Conservation (phyloP, 805 yeast species). For the Yueomyces sinensis region DNA sequence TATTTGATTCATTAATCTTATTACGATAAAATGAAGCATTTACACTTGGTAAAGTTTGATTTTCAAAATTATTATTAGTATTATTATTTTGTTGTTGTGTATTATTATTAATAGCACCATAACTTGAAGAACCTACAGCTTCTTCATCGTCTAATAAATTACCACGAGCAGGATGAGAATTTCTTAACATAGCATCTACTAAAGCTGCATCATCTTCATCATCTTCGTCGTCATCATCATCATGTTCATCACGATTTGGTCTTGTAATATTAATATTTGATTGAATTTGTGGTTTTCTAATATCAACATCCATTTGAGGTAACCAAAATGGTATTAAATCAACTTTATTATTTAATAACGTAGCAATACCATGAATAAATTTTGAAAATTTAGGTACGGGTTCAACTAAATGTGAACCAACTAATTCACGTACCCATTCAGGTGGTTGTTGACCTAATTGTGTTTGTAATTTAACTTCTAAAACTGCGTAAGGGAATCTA, state of each 20-base stretch:
- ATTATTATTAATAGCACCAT: constrained; percentile 26
- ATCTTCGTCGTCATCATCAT: constrained; percentile 21
- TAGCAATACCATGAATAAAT: constrained; percentile 92
- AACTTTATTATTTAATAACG: constrained; percentile 75
- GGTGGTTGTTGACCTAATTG: constrained; percentile 99
- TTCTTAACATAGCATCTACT: constrained; percentile 12
- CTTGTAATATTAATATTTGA: constrained; percentile 32
- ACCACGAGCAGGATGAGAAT: constrained; percentile 30
- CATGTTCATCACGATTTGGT: constrained; percentile 18
- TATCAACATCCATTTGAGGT: constrained; percentile 94
- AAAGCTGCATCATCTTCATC: constrained; percentile 25
- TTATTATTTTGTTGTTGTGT: no score
- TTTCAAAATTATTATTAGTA: constrained; percentile 1
- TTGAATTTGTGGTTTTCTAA: constrained; percentile 61
- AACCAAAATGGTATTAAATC: constrained; percentile 90
- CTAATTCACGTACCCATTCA: constrained; percentile 88
- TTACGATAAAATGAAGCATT: constrained; percentile 22
- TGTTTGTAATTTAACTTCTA: constrained; percentile 94
- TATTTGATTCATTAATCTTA: constrained; percentile 11
- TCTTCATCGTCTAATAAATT: constrained; percentile 63
- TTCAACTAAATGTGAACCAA: constrained; percentile 86
- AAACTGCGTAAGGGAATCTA: constrained; percentile 92
- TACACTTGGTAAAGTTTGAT: constrained; percentile 11
- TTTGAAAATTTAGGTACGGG: constrained; percentile 97
- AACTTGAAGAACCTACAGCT: constrained; percentile 28